Base-by-base conservation (phyloP, 2,329 filamentous ascomycete genomes). In the Penicillium rolfsii region DNA sequence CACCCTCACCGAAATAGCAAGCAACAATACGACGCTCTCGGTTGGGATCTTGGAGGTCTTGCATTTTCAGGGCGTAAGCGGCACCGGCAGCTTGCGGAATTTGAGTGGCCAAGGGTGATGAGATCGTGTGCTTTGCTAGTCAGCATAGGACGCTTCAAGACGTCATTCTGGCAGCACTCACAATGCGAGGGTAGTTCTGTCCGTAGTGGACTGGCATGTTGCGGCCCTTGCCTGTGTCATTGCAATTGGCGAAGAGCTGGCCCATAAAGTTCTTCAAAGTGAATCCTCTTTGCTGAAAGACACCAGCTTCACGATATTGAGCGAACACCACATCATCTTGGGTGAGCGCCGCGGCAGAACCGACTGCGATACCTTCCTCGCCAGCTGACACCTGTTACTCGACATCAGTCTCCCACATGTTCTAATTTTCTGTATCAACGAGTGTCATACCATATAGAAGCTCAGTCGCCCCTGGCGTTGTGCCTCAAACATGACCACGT, bases 171-270 rank as follows among this genome's bases (percentile, higher is more conserved):
- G 9, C 5, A 28, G 33, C 19, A 80, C 86, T 74, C 74, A 93
- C 90, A 71, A 97, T 93, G 69, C 97, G 92, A 59, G 96, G 82
- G 65, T 91, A 88, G 59, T 84, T 86, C 75, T 90, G 93, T 50
- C 93, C 93, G 72, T 98, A 99, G 78, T 99, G 95, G 14, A 98
- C 91, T 0, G 95, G 95, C 95, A 99, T 99, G 71, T 97, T 98
- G 64, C 94, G 87, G 1, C 93, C 95, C 62, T 84, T 85, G 1
- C 94, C 93, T 0, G 83, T 77, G 70, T 99, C 95, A 64, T 91
- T 86, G 57, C 82, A 85, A 73, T 97, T 98, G 22, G 93, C 88
- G 79, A 98, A 97, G 8, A 99, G 80, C 76, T 99, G 95, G 69
- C 87, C 90, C 95, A 99, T 98, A 73, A 98, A 98, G 61, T 98